Percentiles rank a stretch among this genome's conserved stretches.
phyloP scores from a whole-genome alignment of 2,329 filamentous ascomycete species.

The Fusarium tuaranense region DNA sequence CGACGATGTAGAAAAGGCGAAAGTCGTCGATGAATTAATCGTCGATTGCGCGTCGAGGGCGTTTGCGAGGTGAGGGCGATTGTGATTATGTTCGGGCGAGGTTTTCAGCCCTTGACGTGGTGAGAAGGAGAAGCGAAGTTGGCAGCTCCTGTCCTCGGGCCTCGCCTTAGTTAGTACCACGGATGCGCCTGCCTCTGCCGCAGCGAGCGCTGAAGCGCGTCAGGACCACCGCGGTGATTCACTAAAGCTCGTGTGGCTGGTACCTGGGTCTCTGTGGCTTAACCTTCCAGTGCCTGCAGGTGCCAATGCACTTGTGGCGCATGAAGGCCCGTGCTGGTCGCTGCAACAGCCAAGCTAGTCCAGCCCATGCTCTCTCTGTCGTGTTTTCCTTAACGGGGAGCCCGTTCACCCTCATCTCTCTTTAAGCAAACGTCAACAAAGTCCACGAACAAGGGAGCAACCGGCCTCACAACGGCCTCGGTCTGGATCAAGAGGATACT shows the following conservation, averaged over 20 bases:
- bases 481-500: constrained; percentile 46
- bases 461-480: constrained; percentile 47
- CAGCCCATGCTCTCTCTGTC: constrained; percentile 11
- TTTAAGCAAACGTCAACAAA: constrained; percentile 49
- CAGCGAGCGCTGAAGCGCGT: constrained; percentile 41
- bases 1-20: constrained; percentile 25
- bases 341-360: constrained; percentile 38
- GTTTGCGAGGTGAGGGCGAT: constrained; percentile 28
- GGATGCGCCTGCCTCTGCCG: constrained; percentile 37
- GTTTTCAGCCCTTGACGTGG: constrained; percentile 14
- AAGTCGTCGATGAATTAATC: constrained; percentile 18
- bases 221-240: constrained; percentile 28
- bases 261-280: constrained; percentile 15
- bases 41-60: constrained; percentile 22
- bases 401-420: constrained; percentile 28
- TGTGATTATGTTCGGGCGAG: constrained; percentile 24
- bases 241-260: constrained; percentile 35
- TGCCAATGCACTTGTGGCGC: constrained; percentile 8
- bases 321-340: constrained; percentile 36
- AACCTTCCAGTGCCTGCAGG: not conserved
- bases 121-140: constrained; percentile 37
- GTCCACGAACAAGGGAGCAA: constrained; percentile 43
- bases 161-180: constrained; percentile 32
- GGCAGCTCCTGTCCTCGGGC: constrained; percentile 27
- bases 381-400: constrained; percentile 41